A percentile compares a stretch with the other conserved stretches of the same genome.
phyloP scores from a whole-genome alignment of 108 stramenopile genomes.

The Discostella pseudostelligera region DNA sequence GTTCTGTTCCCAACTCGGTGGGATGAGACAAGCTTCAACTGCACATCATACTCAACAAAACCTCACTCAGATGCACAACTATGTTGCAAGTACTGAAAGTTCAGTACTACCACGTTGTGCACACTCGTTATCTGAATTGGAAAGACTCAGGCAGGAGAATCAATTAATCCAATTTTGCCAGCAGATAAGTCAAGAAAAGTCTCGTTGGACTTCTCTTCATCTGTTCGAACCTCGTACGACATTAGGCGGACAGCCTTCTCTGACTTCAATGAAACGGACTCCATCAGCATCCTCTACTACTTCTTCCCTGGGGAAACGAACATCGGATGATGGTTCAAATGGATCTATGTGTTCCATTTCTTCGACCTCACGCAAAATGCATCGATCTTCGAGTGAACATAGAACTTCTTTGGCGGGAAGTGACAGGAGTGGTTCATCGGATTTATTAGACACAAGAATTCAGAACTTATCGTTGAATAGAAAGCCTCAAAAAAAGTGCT shows the following conservation, averaged over 20 bases:
- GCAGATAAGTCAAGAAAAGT: slow-evolving; percentile 19
- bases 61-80: not conserved
- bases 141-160: slow-evolving; percentile 21
- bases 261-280: too few relatives aligned
- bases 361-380: not conserved
- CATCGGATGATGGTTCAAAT: too few relatives aligned
- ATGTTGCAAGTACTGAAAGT: not conserved
- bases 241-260: too few relatives aligned
- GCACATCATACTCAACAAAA: not conserved
- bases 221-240: not conserved
- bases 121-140: slow-evolving; percentile 25
- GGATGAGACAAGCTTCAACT: not conserved
- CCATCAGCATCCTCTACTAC: too few relatives aligned
- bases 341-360: too few relatives aligned
- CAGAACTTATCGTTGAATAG: slow-evolving; percentile 1
- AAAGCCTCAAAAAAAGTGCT: slow-evolving; percentile 5
- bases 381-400: slow-evolving; percentile 2
- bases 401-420: slow-evolving; percentile 16
- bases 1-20: not conserved
- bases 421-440: not conserved
- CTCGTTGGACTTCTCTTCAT: slow-evolving; percentile 7
- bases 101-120: slow-evolving; percentile 4
- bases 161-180: slow-evolving; percentile 24
- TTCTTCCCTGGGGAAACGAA: too few relatives aligned
- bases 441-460: not conserved